Percentiles rank a stretch among this genome's conserved stretches.
Evolutionary conservation across 305 asterid species (phyloP).

Genomic region (Fraxinus xanthoxyloides): DNA sequence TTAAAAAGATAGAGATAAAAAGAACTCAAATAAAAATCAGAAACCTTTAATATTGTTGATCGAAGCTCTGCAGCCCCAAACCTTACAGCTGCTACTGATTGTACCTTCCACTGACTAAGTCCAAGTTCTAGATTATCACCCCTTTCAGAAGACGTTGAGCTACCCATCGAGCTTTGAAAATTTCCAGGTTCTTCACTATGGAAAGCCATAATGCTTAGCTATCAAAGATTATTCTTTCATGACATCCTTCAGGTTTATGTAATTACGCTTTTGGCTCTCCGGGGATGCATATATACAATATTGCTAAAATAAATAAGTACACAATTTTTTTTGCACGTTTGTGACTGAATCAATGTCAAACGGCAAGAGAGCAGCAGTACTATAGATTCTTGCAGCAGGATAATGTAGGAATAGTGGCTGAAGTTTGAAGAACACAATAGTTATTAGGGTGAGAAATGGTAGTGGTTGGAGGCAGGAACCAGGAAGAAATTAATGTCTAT

Average conservation of each 20-base stretch:
- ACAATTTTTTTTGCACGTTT: background rate
- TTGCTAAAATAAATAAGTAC: background rate
- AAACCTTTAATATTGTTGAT: conserved; percentile 70
- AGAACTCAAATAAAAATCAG: conserved; percentile 11
- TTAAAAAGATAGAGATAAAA: conserved; percentile 11
- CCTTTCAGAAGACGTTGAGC: conserved; percentile 39
- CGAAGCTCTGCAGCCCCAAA: conserved; percentile 71
- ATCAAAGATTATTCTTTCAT: conserved; percentile 11
- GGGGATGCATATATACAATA: background rate
- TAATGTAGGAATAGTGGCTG: background rate
- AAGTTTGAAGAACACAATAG: conserved; percentile 9
- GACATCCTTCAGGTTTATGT: conserved; percentile 6
- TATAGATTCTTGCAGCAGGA: background rate
- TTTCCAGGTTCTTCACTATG: conserved; percentile 53
- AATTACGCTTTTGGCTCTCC: background rate
- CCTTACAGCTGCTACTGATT: conserved; percentile 66
- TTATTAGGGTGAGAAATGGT: background rate
- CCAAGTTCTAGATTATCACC: conserved; percentile 63
- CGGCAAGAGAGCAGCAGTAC: background rate
- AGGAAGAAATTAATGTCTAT: background rate
- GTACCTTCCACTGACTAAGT: conserved; percentile 81
- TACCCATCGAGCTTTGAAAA: conserved; percentile 39
- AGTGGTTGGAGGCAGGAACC: background rate
- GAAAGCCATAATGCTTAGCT: conserved; percentile 25
- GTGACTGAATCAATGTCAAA: background rate